phyloP scores from a whole-genome alignment of 176 grass and related monocot species.

The Eleusine coracana region DNA sequence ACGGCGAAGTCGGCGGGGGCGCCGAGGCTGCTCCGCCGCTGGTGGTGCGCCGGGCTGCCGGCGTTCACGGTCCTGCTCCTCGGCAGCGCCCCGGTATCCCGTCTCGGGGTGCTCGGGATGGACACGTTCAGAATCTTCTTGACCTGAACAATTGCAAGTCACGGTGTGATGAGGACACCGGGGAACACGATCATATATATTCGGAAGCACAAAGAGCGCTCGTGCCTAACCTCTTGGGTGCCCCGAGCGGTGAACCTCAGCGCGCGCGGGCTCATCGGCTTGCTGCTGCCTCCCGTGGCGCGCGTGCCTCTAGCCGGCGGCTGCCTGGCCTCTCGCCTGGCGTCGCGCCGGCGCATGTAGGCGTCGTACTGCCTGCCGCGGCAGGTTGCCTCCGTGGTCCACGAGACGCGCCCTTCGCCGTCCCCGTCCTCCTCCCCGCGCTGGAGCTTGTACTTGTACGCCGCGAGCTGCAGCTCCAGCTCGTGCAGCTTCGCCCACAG shows the following conservation, averaged over 20 bases:
- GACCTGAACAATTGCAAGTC: neutral
- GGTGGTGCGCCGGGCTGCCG: conserved; percentile 35
- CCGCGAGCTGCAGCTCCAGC: conserved; percentile 56
- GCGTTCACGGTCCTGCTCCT: conserved; percentile 36
- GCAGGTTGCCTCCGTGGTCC: neutral
- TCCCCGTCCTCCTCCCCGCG: conserved; percentile 1
- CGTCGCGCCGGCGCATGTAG: conserved; percentile 62
- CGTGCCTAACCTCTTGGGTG: conserved; percentile 10
- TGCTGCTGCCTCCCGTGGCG: neutral
- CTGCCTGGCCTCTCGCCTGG: conserved; percentile 43
- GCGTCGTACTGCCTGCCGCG: conserved; percentile 60
- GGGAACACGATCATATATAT: too few relatives aligned
- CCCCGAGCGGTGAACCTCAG: neutral
- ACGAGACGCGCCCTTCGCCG: neutral
- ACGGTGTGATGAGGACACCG: neutral
- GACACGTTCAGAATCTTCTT: conserved; percentile 27
- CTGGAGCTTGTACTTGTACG: conserved; percentile 61
- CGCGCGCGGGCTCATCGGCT: conserved; percentile 12
- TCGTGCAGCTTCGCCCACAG: conserved; percentile 64
- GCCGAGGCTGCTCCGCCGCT: conserved; percentile 42
- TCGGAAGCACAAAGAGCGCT: too few relatives aligned
- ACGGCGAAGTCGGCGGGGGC: neutral
- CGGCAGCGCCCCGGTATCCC: conserved; percentile 21
- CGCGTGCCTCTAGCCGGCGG: neutral
- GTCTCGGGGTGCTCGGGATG: conserved; percentile 30